phyloP scores from a whole-genome alignment of 1,139 yeast species.

The Fermentozyma sake region DNA sequence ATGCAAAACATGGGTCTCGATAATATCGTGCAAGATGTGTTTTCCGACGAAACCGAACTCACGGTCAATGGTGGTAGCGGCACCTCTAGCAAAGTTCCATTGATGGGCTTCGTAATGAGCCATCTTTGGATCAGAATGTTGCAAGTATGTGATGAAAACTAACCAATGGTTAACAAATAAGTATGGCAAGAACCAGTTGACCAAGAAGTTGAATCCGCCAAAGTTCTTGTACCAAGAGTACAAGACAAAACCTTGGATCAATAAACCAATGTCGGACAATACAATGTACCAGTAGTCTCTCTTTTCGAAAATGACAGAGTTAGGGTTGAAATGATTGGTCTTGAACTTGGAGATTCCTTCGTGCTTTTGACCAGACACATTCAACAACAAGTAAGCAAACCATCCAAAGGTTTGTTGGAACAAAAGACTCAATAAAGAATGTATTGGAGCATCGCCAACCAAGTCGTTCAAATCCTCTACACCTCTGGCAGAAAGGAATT shows the following conservation, averaged over 20 bases:
- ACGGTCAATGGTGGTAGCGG: slow-evolving; percentile 84
- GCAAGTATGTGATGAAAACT: slow-evolving; percentile 79
- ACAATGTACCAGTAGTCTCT: slow-evolving; percentile 67
- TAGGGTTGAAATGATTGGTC: slow-evolving; percentile 65
- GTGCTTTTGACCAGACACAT: slow-evolving; percentile 75
- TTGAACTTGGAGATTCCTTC: slow-evolving; percentile 45
- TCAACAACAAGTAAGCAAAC: slow-evolving; percentile 58
- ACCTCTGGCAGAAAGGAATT: slow-evolving; percentile 38
- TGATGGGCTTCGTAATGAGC: slow-evolving; percentile 72
- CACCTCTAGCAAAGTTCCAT: slow-evolving; percentile 89
- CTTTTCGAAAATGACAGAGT: slow-evolving; percentile 67
- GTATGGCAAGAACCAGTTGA: slow-evolving; percentile 78
- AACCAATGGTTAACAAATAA: slow-evolving; percentile 85
- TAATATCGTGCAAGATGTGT: slow-evolving; percentile 80
- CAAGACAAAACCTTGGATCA: slow-evolving; percentile 48
- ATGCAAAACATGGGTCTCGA: slow-evolving; percentile 86
- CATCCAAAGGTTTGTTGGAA: slow-evolving; percentile 78
- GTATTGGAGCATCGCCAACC: slow-evolving; percentile 71
- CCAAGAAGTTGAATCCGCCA: slow-evolving; percentile 60
- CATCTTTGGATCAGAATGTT: slow-evolving; percentile 76
- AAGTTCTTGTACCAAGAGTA: slow-evolving; percentile 60
- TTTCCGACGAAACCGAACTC: slow-evolving; percentile 79
- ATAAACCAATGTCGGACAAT: slow-evolving; percentile 68
- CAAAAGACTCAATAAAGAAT: slow-evolving; percentile 49
- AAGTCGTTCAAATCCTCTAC: slow-evolving; percentile 50